A percentile compares a stretch with the other conserved stretches of the same genome.
Conservation (phyloP, 2,329 filamentous ascomycete genomes). For the Epichloe sylvatica region DNA sequence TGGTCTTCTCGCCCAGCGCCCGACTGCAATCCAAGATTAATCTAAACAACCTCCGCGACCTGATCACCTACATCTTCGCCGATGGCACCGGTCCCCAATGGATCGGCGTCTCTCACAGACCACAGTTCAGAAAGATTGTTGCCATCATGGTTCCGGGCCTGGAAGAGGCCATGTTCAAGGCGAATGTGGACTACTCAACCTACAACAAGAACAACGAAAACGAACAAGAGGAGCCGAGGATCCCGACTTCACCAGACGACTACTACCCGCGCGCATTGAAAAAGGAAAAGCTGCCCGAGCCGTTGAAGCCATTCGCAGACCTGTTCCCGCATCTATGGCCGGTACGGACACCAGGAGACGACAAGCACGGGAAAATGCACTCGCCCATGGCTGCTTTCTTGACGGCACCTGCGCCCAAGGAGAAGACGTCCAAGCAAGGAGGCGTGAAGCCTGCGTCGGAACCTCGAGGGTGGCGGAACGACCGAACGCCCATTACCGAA, state of each 20-base stretch:
- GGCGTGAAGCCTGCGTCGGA: slow-evolving; percentile 47
- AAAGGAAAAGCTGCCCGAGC: slow-evolving; percentile 35
- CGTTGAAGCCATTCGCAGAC: slow-evolving; percentile 54
- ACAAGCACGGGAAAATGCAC: slow-evolving; percentile 64
- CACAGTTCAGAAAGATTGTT: slow-evolving; percentile 64
- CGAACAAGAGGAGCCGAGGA: slow-evolving; percentile 14
- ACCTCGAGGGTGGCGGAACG: slow-evolving; percentile 54
- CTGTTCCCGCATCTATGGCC: slow-evolving; percentile 88
- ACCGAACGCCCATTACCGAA: slow-evolving; percentile 67
- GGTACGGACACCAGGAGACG: slow-evolving; percentile 73
- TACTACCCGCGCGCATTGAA: slow-evolving; percentile 43
- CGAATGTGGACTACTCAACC: slow-evolving; percentile 33
- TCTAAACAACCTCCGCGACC: slow-evolving; percentile 46
- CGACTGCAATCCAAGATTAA: slow-evolving; percentile 49
- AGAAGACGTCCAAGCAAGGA: slow-evolving; percentile 42
- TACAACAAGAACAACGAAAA: slow-evolving; percentile 26
- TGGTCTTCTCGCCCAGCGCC: slow-evolving; percentile 42
- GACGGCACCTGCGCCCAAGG: slow-evolving; percentile 56
- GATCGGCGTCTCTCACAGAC: slow-evolving; percentile 48
- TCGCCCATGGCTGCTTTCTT: slow-evolving; percentile 80
- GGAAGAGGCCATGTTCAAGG: slow-evolving; percentile 78
- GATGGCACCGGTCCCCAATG: slow-evolving; percentile 52
- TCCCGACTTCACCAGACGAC: slow-evolving; percentile 39
- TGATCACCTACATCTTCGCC: slow-evolving; percentile 53
- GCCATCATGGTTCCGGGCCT: slow-evolving; percentile 84